These are phyloP conservation scores for Phanerochaete sordida DNA, from an alignment of 768 basidiomycete genomes.

Conservation along the genomic window DNA sequence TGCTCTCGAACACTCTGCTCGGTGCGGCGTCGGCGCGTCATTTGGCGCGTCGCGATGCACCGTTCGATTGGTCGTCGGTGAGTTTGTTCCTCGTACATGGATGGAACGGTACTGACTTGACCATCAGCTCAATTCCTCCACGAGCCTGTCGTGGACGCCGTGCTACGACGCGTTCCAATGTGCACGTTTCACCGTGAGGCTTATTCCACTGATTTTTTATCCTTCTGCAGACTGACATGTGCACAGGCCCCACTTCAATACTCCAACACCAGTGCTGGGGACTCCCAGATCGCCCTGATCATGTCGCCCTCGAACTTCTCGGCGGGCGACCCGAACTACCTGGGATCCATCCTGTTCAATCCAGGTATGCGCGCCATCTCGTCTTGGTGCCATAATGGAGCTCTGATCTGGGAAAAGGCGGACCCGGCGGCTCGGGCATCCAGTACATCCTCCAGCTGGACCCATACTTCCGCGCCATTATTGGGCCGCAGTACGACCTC, in stretches of 20 bases:
- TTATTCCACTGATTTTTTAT: background rate
- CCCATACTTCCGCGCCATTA: slow-evolving; percentile 11
- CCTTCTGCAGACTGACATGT: background rate
- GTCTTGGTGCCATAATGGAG: too few relatives aligned
- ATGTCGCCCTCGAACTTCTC: slow-evolving; percentile 18
- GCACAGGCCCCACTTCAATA: slow-evolving; percentile 28
- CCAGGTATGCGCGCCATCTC: slow-evolving; percentile 12
- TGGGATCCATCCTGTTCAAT: slow-evolving; percentile 30
- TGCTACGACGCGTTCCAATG: slow-evolving; percentile 8
- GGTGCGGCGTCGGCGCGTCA: too few relatives aligned
- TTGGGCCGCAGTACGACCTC: slow-evolving; percentile 27
- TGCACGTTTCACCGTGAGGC: background rate
- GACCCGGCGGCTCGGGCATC: slow-evolving; percentile 26
- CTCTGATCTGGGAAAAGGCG: slow-evolving; percentile 1
- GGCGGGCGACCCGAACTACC: slow-evolving; percentile 14
- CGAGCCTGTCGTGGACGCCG: slow-evolving; percentile 1
- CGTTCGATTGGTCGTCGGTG: too few relatives aligned
- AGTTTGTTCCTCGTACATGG: too few relatives aligned
- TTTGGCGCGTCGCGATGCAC: too few relatives aligned
- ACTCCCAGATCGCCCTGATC: slow-evolving; percentile 25
- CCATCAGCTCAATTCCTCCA: slow-evolving; percentile 5
- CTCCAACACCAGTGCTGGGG: slow-evolving; percentile 11
- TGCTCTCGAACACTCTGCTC: too few relatives aligned
- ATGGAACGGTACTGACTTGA: too few relatives aligned
- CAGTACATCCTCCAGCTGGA: slow-evolving; percentile 6